Percentiles rank a stretch among this genome's conserved stretches.
Evolutionary conservation across 768 basidiomycete genomes (phyloP).

Genomic region (Rhizopogon roseolus): DNA sequence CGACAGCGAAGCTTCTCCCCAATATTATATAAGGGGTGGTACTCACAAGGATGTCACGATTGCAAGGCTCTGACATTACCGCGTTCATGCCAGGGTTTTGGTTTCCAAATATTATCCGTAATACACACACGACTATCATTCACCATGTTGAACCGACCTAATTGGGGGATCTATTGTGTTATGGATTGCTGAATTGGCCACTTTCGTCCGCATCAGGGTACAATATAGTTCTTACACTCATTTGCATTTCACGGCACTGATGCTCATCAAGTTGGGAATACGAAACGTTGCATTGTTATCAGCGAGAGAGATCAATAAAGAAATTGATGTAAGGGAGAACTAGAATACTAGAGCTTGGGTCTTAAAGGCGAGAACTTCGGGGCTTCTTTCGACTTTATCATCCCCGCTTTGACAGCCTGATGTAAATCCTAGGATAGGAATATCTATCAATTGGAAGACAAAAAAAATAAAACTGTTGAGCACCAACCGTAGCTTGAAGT

Average conservation of each 20-base stretch:
- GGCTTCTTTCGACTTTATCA: background rate
- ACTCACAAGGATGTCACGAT: too few species aligned
- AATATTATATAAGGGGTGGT: too few species aligned
- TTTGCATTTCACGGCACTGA: background rate
- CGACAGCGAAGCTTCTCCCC: too few species aligned
- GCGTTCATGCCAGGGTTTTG: too few species aligned
- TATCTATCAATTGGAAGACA: background rate
- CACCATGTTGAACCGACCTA: too few species aligned
- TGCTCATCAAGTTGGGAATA: background rate
- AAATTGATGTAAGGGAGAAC: background rate
- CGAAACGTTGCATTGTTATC: background rate
- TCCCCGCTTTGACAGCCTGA: slow-evolving; percentile 2
- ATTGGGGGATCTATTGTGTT: too few species aligned
- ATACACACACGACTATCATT: too few species aligned
- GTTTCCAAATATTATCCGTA: too few species aligned
- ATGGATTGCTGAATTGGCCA: too few species aligned
- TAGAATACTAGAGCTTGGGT: background rate
- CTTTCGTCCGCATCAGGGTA: too few species aligned
- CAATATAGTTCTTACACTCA: background rate
- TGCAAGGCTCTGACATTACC: too few species aligned
- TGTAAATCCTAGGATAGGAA: slow-evolving; percentile 5
- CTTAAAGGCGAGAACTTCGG: slow-evolving; percentile 3
- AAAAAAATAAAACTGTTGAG: too few species aligned
- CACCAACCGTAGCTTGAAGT: slow-evolving; percentile 43
- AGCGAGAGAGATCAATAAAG: background rate